Evolutionary conservation across 2,329 filamentous ascomycete genomes (phyloP), one percentile per base, ranked within the genome.

Genomic region (Fusarium sp.): DNA sequence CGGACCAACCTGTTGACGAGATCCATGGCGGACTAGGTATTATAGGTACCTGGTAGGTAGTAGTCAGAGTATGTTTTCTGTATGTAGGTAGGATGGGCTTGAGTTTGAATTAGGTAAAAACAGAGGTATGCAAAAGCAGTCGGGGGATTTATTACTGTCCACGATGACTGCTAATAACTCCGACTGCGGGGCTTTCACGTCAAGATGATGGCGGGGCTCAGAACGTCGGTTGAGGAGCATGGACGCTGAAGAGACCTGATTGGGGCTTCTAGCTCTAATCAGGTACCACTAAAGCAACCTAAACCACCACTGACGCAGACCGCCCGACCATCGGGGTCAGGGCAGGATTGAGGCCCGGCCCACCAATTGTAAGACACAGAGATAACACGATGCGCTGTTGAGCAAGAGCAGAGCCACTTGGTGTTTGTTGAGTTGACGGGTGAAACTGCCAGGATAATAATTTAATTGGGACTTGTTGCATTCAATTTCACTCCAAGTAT

Each of bases 1-100:
- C 31, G 23, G 58, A 83, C 83, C 72, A 72, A 86, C 85, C 83
- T 83, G 77, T 86, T 84, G 63, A 87, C 83, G 67, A 85, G 78
- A 83, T 87, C 85, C 84, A 87, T 86, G 74, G 62, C 55, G 55
- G 50, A 54, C 46, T 57, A 42, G 45, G 43, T 62, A 43, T 28
- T 55, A 42, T 44, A 53, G 23, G 34, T 13, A 65, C 34, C 34
- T 37, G 39, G 21, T 41, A 52, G 49, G 34, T 42, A 52, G 31
- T 42, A 25, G 23, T 52, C 34, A 42, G 34, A n/a, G 65, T 51
- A 13, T 45, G 48, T 42, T 53, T 65, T 37, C 41, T 25, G 28
- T 37, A 37, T 11, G 18, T 12, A 31, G 30, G 30, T 52, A 30
- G 28, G 28, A 30, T 54, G 37, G 39, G 23, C 45, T 49, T 48